A percentile compares a stretch with the other conserved stretches of the same genome.
Conservation (phyloP, 169 alveolate genomes). For the Amoebophrya sp. region DNA sequence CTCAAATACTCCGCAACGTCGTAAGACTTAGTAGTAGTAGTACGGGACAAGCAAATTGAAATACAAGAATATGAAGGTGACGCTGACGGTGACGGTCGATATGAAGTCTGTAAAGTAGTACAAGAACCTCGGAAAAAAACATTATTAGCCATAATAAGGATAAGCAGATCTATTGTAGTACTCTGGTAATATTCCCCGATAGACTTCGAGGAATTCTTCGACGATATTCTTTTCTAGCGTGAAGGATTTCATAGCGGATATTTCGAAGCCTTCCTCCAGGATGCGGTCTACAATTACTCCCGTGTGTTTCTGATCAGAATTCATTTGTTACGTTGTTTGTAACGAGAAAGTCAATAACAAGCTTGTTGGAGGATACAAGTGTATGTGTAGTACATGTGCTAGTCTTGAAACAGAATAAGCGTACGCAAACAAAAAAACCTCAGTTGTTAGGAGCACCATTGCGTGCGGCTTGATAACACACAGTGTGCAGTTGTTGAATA, state of each 20-base stretch:
- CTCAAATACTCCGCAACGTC: too few relatives aligned
- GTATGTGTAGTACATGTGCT: too few relatives aligned
- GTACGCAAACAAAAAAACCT: not conserved
- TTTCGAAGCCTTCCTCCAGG: constrained; percentile 70
- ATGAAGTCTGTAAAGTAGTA: too few relatives aligned
- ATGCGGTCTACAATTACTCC: constrained; percentile 72
- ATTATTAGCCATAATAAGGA: too few relatives aligned
- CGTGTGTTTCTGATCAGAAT: constrained; percentile 58
- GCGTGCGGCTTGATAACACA: constrained; percentile 12
- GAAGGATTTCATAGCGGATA: constrained; percentile 69
- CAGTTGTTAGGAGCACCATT: not conserved
- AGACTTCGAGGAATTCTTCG: constrained; percentile 79
- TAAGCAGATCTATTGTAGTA: too few relatives aligned
- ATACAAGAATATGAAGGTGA: too few relatives aligned
- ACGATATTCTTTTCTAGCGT: constrained; percentile 68
- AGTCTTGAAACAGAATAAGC: not conserved
- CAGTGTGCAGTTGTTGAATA: not conserved
- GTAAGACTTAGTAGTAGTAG: too few relatives aligned
- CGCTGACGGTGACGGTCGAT: too few relatives aligned
- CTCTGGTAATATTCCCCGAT: constrained; percentile 61
- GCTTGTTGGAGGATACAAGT: not conserved
- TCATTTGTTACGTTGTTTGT: too few relatives aligned
- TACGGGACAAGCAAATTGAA: too few relatives aligned
- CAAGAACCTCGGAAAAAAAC: too few relatives aligned
- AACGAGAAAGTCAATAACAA: too few relatives aligned